These are phyloP conservation scores for Mycothermus thermophilus DNA, from an alignment of 495 filamentous ascomycete genomes.

Conservation along the genomic window DNA sequence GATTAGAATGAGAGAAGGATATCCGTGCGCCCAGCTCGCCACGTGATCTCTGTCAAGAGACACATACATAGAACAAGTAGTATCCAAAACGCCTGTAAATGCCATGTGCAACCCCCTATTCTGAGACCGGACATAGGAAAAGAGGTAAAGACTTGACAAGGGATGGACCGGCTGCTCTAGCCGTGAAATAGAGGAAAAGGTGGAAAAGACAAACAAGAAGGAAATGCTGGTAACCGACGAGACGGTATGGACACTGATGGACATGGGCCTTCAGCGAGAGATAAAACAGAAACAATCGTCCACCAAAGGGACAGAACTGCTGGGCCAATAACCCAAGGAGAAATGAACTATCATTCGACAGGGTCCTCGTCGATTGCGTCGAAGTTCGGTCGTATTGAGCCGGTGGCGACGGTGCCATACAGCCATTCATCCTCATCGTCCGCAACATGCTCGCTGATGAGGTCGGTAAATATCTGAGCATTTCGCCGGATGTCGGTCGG, in stretches of 20 bases:
- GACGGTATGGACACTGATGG: neutral
- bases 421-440: conserved; percentile 41
- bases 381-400: conserved; percentile 31
- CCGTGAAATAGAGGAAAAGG: neutral
- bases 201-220: no score
- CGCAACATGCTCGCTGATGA: conserved; percentile 38
- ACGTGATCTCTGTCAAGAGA: conserved; percentile 6
- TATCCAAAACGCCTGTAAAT: conserved; percentile 18
- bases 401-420: conserved; percentile 30
- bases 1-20: no score
- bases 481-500: conserved; percentile 40
- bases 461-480: conserved; percentile 35
- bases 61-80: neutral
- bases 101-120: conserved; percentile 11
- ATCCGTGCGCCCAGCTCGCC: conserved; percentile 6
- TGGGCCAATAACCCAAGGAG: neutral
- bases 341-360: conserved; percentile 16
- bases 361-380: conserved; percentile 36
- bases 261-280: no score
- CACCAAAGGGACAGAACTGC: no score
- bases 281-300: no score
- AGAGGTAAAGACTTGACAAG: neutral
- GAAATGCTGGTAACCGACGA: neutral
- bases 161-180: neutral
- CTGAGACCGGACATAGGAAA: conserved; percentile 8